Base-by-base conservation (phyloP, 2,329 filamentous ascomycete species). In the Pestalotiopsis sp. region DNA sequence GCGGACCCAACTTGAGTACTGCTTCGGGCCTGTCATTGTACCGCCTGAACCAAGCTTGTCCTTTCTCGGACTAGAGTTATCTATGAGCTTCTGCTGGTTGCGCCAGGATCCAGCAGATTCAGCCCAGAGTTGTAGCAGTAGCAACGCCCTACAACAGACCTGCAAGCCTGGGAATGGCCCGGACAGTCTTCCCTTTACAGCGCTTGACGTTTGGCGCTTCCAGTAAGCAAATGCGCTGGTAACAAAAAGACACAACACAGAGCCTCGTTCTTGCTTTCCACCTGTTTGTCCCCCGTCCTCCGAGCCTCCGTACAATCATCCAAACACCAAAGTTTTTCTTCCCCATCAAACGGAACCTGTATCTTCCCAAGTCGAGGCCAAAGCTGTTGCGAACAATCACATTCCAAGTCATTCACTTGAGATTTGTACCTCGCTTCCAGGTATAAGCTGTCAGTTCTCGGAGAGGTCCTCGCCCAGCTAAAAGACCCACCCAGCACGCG, bases 21-120 rank as follows among this genome's bases (percentile, higher is more conserved):
- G 5, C 30, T 14, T 11, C 1, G 56, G 9, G 11, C 20, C 3
- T 14, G 22, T 20, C 1, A 24, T n/a, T 35, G 59, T 35, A 59
- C 20, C n/a, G 11, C 17, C 7, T 17, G 10, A 9, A 24, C 20
- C 5, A 6, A 17, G 35, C 59, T 20, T 38, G n/a, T 35, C 59
- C 11, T 22, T 13, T 62, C 38, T 22, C 7, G 59, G 17, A 22
- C 30, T 62, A 35, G 35, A 62, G 38, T 62, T 62, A 62, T 62
- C 59, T 62, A 20, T 20, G 35, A 62, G 59, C 59, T 62, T 62
- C 59, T 62, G 59, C 59, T 58, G 20, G 20, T 58, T 58, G 22
- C 22, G 22, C 26, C 56, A 58, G 56, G 14, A 52, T 52, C 22
- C 17, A 52, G 44, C 44, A 52, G 40, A 22, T n/a, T n/a, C 44